Evolutionary conservation across 2,329 filamentous ascomycete genomes (phyloP).

Genomic region (Aspergillus ochraceus): DNA sequence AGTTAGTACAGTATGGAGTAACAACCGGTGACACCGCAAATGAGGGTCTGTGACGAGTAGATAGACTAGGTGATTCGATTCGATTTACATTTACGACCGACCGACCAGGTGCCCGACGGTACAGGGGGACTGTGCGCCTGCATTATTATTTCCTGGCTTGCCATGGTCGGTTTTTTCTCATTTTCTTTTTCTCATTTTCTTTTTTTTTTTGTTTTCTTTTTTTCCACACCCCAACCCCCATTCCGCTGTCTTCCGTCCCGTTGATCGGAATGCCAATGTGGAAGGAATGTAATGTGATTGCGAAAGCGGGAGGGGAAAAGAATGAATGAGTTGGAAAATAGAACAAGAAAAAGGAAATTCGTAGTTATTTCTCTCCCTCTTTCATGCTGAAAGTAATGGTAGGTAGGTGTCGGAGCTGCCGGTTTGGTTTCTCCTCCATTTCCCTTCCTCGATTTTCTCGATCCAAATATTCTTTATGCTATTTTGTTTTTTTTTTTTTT

Average conservation of each 20-base stretch:
- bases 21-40: conserved; percentile 15
- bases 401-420: background rate
- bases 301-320: background rate
- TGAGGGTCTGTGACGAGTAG: conserved; percentile 18
- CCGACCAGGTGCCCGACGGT: background rate
- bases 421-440: background rate
- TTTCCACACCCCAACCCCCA: background rate
- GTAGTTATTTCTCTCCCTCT: background rate
- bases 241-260: background rate
- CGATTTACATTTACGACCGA: too few relatives aligned
- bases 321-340: background rate
- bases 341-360: background rate
- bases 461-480: too few relatives aligned
- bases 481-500: too few relatives aligned
- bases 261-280: background rate
- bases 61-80: background rate
- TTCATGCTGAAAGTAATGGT: background rate
- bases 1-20: background rate
- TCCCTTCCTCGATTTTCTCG: too few relatives aligned
- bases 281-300: background rate
- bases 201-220: background rate
- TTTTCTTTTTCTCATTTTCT: background rate
- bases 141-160: conserved; percentile 1
- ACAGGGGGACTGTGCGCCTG: conserved; percentile 22
- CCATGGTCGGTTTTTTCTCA: background rate